Conservation (phyloP, 202 grass and related monocot genomes). For the Thinopyrum obtusiflorum region DNA sequence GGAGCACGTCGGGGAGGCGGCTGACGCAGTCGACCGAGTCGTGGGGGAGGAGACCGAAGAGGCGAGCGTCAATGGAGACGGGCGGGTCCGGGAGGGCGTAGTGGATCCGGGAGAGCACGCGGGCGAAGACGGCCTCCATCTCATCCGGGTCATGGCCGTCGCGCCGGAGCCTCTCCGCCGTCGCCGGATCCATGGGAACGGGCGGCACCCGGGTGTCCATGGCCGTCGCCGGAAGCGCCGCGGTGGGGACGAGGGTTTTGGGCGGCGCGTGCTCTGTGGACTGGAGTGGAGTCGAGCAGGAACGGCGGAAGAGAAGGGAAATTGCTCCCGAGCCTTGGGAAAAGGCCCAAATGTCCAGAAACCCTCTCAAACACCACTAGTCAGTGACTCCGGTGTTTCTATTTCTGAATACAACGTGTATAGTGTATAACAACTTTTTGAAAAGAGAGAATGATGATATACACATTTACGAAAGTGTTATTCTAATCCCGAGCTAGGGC, state of each 20-base stretch:
- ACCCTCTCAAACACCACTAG: too few relatives aligned
- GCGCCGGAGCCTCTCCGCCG: neutral
- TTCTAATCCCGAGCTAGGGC: too few relatives aligned
- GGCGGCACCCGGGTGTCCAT: neutral
- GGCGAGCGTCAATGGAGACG: neutral
- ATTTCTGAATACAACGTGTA: too few relatives aligned
- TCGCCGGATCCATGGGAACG: neutral
- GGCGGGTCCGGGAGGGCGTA: neutral
- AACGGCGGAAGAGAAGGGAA: neutral
- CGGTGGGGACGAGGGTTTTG: neutral
- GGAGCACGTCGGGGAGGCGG: neutral
- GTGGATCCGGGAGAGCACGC: neutral
- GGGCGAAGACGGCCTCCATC: neutral
- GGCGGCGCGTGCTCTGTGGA: neutral
- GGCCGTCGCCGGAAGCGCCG: neutral
- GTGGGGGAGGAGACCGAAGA: neutral
- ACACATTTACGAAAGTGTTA: too few relatives aligned
- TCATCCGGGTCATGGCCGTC: neutral
- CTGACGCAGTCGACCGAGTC: too few relatives aligned
- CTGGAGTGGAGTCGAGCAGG: neutral
- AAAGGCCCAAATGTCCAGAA: too few relatives aligned
- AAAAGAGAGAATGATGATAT: too few relatives aligned
- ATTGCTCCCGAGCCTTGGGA: too few relatives aligned
- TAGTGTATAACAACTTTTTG: too few relatives aligned
- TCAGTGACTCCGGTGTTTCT: too few relatives aligned